phyloP scores from a whole-genome alignment of 1,139 yeast genomes.

The Geotrichum candidum region DNA sequence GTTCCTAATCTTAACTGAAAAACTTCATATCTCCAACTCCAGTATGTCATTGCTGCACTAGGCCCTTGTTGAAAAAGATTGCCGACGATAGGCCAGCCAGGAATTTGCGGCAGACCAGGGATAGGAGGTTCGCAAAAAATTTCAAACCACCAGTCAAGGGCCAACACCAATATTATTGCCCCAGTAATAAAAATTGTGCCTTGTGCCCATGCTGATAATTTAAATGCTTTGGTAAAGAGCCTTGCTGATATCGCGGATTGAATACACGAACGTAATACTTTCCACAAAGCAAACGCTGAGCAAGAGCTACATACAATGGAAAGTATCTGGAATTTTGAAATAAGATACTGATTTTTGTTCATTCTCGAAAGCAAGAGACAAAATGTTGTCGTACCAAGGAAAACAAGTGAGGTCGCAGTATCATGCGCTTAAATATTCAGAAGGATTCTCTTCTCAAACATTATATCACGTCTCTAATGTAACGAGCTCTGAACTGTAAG shows the following conservation, averaged over 20 bases:
- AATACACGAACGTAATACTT: background rate
- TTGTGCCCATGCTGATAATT: background rate
- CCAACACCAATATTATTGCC: background rate
- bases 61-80: conserved; percentile 44
- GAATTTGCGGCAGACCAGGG: conserved; percentile 11
- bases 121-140: conserved; percentile 30
- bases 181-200: background rate
- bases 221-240: background rate
- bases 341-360: background rate
- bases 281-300: conserved; percentile 7
- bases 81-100: conserved; percentile 48
- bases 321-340: background rate
- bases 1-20: conserved; percentile 62
- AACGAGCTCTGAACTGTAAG: background rate
- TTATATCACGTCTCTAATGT: background rate
- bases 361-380: background rate
- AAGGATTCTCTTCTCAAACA: background rate
- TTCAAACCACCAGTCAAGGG: conserved; percentile 19
- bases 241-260: background rate
- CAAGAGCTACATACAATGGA: conserved; percentile 4
- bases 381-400: background rate
- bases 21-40: conserved; percentile 40
- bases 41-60: conserved; percentile 50
- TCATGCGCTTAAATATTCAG: background rate
- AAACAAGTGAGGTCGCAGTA: background rate